Evolutionary conservation across 306 rosid genomes (phyloP).

Genomic region (Luffa aegyptiaca): DNA sequence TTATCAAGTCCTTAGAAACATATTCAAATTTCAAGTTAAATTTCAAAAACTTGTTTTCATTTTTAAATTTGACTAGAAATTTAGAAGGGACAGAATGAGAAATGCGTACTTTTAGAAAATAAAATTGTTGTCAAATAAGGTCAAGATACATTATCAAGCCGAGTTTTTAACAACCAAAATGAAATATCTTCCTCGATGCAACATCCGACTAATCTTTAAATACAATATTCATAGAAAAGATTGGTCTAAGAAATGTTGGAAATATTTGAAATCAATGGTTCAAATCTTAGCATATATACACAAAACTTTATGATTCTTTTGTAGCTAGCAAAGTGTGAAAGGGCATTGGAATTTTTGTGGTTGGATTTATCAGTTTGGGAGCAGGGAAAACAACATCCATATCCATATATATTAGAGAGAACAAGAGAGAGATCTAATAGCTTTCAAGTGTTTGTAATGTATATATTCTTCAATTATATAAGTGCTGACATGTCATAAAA

Average conservation of each 20-base stretch:
- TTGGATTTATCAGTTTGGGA: conserved; percentile 11
- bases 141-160: neutral
- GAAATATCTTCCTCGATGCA: neutral
- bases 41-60: too few relatives aligned
- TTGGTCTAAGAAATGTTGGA: neutral
- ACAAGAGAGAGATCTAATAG: conserved; percentile 4
- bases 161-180: neutral
- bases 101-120: neutral
- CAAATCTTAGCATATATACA: neutral
- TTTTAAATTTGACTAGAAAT: neutral
- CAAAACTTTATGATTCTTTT: neutral
- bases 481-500: neutral
- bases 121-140: neutral
- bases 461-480: neutral
- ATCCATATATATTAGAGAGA: neutral
- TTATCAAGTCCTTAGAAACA: neutral
- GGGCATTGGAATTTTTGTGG: neutral
- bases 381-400: conserved; percentile 2
- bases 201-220: neutral
- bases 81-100: too few relatives aligned
- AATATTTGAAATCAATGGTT: neutral
- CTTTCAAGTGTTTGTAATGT: conserved; percentile 4
- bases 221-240: neutral
- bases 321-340: neutral
- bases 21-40: neutral